Evolutionary conservation across 2,329 filamentous ascomycete genomes (phyloP).

Genomic region (Trichoderma koningii): DNA sequence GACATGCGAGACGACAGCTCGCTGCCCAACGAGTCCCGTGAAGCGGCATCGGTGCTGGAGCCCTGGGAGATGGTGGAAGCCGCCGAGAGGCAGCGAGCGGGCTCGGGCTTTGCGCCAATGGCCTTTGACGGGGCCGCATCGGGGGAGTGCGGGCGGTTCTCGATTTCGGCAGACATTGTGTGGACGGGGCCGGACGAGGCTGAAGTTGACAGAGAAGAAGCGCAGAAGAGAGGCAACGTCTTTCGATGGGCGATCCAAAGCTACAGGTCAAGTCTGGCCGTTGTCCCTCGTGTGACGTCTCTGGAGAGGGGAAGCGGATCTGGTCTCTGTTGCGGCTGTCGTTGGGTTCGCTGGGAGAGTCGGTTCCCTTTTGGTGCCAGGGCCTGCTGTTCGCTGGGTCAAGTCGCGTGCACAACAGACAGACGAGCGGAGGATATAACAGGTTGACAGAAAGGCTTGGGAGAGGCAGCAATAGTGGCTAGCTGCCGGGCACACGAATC

Average conservation of each 20-base stretch:
- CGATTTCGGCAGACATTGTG: constrained; percentile 41
- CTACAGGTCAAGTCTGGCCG: neutral
- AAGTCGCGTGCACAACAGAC: constrained; percentile 22
- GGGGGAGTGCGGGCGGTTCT: constrained; percentile 51
- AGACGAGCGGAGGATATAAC: constrained; percentile 13
- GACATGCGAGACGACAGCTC: constrained; percentile 57
- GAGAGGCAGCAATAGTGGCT: constrained; percentile 7
- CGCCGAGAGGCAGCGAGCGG: constrained; percentile 66
- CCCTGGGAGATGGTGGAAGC: constrained; percentile 61
- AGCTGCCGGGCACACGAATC: constrained; percentile 1
- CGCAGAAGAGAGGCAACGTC: neutral
- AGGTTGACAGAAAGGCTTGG: neutral
- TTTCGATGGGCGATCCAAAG: neutral
- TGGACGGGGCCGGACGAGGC: neutral
- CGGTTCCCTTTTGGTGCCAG: constrained; percentile 8
- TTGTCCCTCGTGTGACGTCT: constrained; percentile 3
- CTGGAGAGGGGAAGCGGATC: constrained; percentile 14
- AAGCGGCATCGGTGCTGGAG: constrained; percentile 53
- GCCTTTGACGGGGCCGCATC: constrained; percentile 64
- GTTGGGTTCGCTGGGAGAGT: neutral
- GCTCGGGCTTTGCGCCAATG: constrained; percentile 58
- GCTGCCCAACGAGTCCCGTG: constrained; percentile 60
- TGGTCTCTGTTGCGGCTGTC: constrained; percentile 3
- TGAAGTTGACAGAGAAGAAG: neutral
- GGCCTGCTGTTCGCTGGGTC: constrained; percentile 15